Conservation (phyloP, 2,329 filamentous ascomycete species). For the Albifimbria verrucaria region DNA sequence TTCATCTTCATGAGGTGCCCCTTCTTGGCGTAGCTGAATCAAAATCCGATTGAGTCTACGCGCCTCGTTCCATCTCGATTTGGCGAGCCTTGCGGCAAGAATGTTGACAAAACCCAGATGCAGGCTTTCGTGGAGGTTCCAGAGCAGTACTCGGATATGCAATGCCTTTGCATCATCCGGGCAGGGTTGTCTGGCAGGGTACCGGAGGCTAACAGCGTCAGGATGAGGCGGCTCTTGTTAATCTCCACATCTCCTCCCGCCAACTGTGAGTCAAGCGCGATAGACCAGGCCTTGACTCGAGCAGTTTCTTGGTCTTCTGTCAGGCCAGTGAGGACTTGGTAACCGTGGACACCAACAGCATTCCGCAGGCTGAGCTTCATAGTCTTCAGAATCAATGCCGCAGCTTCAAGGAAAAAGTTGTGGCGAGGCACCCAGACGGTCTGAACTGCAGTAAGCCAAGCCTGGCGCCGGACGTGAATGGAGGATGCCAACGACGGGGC, state of each 20-base stretch:
- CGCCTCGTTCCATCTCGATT: slow-evolving; percentile 78
- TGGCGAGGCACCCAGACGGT: slow-evolving; percentile 89
- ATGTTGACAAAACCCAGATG: slow-evolving; percentile 63
- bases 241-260: slow-evolving; percentile 88
- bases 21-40: slow-evolving; percentile 33
- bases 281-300: slow-evolving; percentile 87
- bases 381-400: slow-evolving; percentile 76
- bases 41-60: slow-evolving; percentile 57
- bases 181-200: slow-evolving; percentile 81
- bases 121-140: slow-evolving; percentile 67
- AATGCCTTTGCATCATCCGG: slow-evolving; percentile 89
- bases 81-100: slow-evolving; percentile 69
- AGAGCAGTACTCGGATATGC: slow-evolving; percentile 85
- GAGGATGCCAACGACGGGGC: slow-evolving; percentile 75
- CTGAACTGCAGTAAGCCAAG: slow-evolving; percentile 91
- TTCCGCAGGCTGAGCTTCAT: slow-evolving; percentile 79
- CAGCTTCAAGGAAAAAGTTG: slow-evolving; percentile 80
- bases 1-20: slow-evolving; percentile 49
- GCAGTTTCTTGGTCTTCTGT: slow-evolving; percentile 83
- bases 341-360: slow-evolving; percentile 71
- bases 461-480: slow-evolving; percentile 79
- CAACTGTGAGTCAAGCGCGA: slow-evolving; percentile 88
- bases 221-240: slow-evolving; percentile 78
- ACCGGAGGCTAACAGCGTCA: slow-evolving; percentile 84
- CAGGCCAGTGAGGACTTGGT: slow-evolving; percentile 74